Evolutionary conservation across 2,329 filamentous ascomycete species (phyloP).

Genomic region (Alternaria rosae): DNA sequence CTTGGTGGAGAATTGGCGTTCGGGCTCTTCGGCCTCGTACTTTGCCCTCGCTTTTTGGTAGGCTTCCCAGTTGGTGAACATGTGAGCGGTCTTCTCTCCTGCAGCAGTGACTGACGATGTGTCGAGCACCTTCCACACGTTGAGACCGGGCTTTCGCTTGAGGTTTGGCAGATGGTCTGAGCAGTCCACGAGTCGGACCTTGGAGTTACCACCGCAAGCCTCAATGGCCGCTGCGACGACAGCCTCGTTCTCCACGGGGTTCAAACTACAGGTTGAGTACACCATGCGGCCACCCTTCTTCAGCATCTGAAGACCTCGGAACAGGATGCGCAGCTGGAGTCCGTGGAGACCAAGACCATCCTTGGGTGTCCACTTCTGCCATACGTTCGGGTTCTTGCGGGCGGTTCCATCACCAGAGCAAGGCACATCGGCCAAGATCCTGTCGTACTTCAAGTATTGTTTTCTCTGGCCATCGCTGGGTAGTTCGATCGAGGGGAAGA

Average conservation of each 20-base stretch:
- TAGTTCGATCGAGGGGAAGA: constrained; percentile 93
- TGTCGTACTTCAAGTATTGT: constrained; percentile 92
- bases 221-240: constrained; percentile 88
- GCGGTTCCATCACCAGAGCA: constrained; percentile 95
- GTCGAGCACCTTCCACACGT: constrained; percentile 83
- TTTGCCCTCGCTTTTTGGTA: constrained; percentile 74
- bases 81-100: constrained; percentile 74
- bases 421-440: constrained; percentile 94
- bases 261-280: constrained; percentile 99
- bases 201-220: constrained; percentile 81
- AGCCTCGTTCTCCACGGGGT: constrained; percentile 96
- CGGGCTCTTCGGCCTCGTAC: constrained; percentile 65
- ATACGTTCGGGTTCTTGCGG: constrained; percentile 91
- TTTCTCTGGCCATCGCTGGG: constrained; percentile 65
- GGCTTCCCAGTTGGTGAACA: constrained; percentile 84
- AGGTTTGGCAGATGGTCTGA: constrained; percentile 77
- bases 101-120: constrained; percentile 35
- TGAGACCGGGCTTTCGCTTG: constrained; percentile 78
- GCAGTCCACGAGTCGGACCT: constrained; percentile 86
- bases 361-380: constrained; percentile 92
- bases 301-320: constrained; percentile 92
- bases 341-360: constrained; percentile 87
- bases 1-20: constrained; percentile 56
- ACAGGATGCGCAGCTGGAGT: constrained; percentile 88
- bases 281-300: constrained; percentile 94